phyloP scores from a whole-genome alignment of 345 rosid genomes.

The Populus euphratica region DNA sequence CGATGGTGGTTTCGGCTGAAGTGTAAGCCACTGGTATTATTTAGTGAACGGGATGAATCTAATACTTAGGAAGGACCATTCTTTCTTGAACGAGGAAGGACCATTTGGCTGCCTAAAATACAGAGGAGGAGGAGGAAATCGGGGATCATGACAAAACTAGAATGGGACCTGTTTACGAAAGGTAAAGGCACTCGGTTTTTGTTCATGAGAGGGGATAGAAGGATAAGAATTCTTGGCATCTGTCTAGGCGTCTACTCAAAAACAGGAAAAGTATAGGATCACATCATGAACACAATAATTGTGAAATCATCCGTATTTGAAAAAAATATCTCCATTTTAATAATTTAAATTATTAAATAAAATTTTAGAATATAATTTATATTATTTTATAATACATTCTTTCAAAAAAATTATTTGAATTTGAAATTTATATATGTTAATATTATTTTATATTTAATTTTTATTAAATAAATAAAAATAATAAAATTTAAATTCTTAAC shows the following conservation, averaged over 20 bases:
- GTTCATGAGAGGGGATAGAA: not conserved
- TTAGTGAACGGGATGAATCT: not conserved
- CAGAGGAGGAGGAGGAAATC: too few relatives aligned
- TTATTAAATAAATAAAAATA: too few relatives aligned
- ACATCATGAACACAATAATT: not conserved
- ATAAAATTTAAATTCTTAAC: fast-evolving
- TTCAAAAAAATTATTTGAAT: too few relatives aligned
- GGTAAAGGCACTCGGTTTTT: too few relatives aligned
- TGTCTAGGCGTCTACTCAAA: not conserved
- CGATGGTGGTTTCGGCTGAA: not conserved
- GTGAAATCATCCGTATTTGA: not conserved
- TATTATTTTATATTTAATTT: too few relatives aligned
- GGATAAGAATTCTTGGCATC: not conserved
- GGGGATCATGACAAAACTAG: too few relatives aligned
- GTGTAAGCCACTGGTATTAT: not conserved
- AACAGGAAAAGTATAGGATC: not conserved
- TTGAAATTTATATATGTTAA: fast-evolving
- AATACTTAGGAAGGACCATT: not conserved
- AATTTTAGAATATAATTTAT: too few relatives aligned
- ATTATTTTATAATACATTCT: too few relatives aligned
- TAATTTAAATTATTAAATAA: too few relatives aligned
- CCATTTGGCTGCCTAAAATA: not conserved
- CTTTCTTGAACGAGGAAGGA: too few relatives aligned
- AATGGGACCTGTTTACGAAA: too few relatives aligned
- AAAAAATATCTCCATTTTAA: too few relatives aligned